These are phyloP conservation scores for Chrysoporthe austroafricana DNA, from an alignment of 2,329 filamentous ascomycete species.

Conservation along the genomic window DNA sequence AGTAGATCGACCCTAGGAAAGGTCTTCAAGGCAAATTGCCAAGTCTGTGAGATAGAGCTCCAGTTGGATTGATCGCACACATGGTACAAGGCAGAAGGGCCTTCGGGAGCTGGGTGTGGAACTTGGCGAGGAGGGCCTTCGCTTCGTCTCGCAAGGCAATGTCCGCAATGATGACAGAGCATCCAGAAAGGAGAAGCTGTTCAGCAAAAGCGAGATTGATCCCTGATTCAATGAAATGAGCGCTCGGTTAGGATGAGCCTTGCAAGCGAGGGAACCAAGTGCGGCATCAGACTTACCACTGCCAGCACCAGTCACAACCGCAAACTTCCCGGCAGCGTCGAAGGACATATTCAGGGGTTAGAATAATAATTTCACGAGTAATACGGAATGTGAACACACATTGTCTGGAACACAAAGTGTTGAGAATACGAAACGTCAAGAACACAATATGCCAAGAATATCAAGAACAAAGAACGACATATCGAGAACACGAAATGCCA, in stretches of 20 bases:
- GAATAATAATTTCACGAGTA: not conserved
- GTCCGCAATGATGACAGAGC: conserved; percentile 36
- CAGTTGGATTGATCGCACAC: conserved; percentile 33
- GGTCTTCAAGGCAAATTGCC: conserved; percentile 25
- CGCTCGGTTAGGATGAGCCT: not conserved
- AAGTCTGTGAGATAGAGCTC: conserved; percentile 35
- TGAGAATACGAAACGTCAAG: no score
- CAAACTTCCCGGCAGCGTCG: conserved; percentile 28
- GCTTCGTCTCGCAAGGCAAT: conserved; percentile 33
- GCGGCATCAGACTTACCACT: conserved; percentile 13
- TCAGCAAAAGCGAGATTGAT: conserved; percentile 33
- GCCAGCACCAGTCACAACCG: conserved; percentile 24
- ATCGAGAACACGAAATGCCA: not conserved
- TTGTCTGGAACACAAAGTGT: not conserved
- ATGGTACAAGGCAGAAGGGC: conserved; percentile 23
- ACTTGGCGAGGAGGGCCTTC: conserved; percentile 28
- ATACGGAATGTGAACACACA: not conserved
- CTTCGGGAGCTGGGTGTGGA: conserved; percentile 16
- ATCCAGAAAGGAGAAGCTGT: conserved; percentile 33
- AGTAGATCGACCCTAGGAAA: conserved; percentile 32
- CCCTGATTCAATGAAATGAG: conserved; percentile 26
- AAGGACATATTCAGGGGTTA: conserved; percentile 21
- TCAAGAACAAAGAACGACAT: no score
- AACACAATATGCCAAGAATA: no score
- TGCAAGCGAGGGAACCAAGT: not conserved